Evolutionary conservation across 495 filamentous ascomycete species (phyloP).

Genomic region (Aspergillus indologenus): DNA sequence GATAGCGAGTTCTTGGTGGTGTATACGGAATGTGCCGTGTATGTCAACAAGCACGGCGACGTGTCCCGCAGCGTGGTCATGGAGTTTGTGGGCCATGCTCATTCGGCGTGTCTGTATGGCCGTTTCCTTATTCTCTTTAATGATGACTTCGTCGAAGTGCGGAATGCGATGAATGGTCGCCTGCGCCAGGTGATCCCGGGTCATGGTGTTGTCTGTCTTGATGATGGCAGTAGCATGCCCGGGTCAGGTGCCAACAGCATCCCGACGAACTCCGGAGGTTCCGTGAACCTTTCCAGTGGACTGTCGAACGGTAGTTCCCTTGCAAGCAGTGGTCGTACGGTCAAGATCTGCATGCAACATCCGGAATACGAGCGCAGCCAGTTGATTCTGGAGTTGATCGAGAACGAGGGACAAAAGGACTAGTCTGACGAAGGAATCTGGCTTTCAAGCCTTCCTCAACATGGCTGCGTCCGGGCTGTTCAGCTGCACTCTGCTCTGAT

Average conservation of each 20-base stretch:
- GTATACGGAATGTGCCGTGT: conserved; percentile 93
- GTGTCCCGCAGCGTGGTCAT: conserved; percentile 89
- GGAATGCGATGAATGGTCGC: conserved; percentile 93
- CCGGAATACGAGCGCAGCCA: conserved; percentile 77
- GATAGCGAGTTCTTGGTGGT: conserved; percentile 91
- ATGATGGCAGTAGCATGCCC: conserved; percentile 67
- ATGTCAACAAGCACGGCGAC: conserved; percentile 97
- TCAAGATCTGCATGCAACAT: conserved; percentile 95
- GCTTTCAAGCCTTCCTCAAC: neutral
- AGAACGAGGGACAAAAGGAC: conserved; percentile 92
- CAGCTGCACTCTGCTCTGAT: too few relatives aligned
- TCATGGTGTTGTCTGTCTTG: conserved; percentile 78
- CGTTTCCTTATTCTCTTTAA: conserved; percentile 70
- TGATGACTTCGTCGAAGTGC: conserved; percentile 93
- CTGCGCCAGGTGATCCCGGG: conserved; percentile 92
- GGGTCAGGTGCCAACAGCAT: conserved; percentile 33
- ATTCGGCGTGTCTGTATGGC: conserved; percentile 81
- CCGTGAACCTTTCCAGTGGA: conserved; percentile 28
- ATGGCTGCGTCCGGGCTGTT: neutral
- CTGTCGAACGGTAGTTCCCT: conserved; percentile 31
- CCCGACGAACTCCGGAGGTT: conserved; percentile 26
- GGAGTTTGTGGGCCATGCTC: conserved; percentile 92
- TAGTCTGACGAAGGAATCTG: conserved; percentile 12
- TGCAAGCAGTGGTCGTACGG: conserved; percentile 48
- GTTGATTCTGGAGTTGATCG: conserved; percentile 84